Percentiles rank a stretch among this genome's conserved stretches.
These are phyloP conservation scores for Phoma sp. DNA, from an alignment of 2,329 filamentous ascomycete species.

Conservation along the genomic window DNA sequence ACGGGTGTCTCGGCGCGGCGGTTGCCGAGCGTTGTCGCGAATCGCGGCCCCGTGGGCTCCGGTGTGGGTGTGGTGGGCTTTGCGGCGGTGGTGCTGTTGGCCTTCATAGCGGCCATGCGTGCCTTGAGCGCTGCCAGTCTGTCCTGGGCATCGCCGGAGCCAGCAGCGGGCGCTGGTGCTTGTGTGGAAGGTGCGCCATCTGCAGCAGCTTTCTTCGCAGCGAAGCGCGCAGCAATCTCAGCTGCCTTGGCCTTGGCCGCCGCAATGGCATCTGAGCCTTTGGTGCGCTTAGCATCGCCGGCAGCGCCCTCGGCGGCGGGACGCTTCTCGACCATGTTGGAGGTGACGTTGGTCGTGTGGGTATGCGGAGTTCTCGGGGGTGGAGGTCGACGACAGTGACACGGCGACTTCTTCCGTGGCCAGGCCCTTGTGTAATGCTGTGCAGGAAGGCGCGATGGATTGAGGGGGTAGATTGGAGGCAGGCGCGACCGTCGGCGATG, in stretches of 20 bases:
- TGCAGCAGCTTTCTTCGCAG: slow-evolving; percentile 31
- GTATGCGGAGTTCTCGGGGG: slow-evolving; percentile 18
- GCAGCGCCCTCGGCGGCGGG: slow-evolving; percentile 46
- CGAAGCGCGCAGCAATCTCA: slow-evolving; percentile 44
- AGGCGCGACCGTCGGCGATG: background rate
- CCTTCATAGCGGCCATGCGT: slow-evolving; percentile 40
- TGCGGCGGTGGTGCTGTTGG: slow-evolving; percentile 69
- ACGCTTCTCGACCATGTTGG: slow-evolving; percentile 54
- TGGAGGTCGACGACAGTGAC: too few relatives aligned
- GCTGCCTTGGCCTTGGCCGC: slow-evolving; percentile 45
- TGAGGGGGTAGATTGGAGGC: slow-evolving; percentile 9
- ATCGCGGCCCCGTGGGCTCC: slow-evolving; percentile 59
- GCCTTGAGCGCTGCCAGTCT: slow-evolving; percentile 32
- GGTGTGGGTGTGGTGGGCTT: slow-evolving; percentile 38
- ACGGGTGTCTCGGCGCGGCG: slow-evolving; percentile 55
- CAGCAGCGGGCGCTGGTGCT: slow-evolving; percentile 17
- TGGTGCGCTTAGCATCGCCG: slow-evolving; percentile 48
- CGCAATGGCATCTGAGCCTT: slow-evolving; percentile 45
- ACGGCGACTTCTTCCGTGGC: background rate
- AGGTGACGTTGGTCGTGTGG: background rate
- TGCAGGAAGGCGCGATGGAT: background rate
- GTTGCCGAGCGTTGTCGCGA: slow-evolving; percentile 63
- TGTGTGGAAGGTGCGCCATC: slow-evolving; percentile 28
- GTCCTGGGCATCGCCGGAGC: slow-evolving; percentile 11
- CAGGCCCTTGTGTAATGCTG: too few relatives aligned